phyloP scores from a whole-genome alignment of 108 stramenopile genomes.

The Schizochytrium sp. region DNA sequence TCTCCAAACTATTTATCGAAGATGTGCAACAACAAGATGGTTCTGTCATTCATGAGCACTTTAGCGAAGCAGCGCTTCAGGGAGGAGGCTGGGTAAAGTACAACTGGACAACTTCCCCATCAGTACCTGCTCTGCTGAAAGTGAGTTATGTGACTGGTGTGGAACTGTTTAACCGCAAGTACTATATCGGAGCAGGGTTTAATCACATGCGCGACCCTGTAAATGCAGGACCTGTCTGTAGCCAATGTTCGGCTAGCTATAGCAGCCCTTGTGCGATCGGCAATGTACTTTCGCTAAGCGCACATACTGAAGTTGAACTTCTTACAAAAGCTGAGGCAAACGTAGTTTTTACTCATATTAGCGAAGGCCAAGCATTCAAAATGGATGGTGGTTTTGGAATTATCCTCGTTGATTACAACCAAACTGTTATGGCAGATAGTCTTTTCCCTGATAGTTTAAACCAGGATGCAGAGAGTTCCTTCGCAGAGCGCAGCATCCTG shows the following conservation, averaged over 20 bases:
- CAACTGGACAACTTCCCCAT: not conserved
- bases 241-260: not conserved
- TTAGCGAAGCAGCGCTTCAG: not conserved
- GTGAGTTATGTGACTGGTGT: slow-evolving; percentile 12
- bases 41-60: slow-evolving; percentile 6
- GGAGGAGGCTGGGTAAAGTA: slow-evolving; percentile 31
- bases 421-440: slow-evolving; percentile 23
- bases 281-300: not conserved
- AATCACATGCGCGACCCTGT: slow-evolving; percentile 35
- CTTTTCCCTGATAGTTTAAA: not conserved
- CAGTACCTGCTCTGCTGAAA: not conserved
- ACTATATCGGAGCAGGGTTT: not conserved
- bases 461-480: not conserved
- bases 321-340: not conserved
- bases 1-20: not conserved
- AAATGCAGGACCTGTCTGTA: not conserved
- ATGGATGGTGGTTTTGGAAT: slow-evolving; percentile 2
- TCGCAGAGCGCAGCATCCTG: not conserved
- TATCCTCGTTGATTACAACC: not conserved
- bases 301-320: not conserved
- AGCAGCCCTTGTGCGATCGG: slow-evolving; percentile 12
- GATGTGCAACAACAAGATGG: not conserved
- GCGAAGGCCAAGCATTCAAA: not conserved
- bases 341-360: not conserved
- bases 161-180: not conserved